Evolutionary conservation across 2,329 filamentous ascomycete genomes (phyloP).

Genomic region (Sclerotinia trifoliorum): DNA sequence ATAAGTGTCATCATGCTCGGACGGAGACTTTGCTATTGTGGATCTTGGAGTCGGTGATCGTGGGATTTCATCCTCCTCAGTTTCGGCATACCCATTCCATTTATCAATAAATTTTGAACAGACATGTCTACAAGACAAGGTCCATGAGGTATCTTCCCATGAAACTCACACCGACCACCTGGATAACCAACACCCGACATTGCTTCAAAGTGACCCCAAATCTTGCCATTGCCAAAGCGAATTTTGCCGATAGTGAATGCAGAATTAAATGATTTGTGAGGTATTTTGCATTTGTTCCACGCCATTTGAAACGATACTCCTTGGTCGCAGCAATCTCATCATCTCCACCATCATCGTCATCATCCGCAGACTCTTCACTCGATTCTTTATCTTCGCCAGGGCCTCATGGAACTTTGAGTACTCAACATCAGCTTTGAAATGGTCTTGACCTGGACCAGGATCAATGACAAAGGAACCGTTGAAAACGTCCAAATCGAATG

Average conservation of each 20-base stretch:
- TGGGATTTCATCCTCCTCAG: conserved; percentile 13
- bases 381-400: conserved; percentile 4
- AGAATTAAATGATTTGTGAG: background rate
- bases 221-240: conserved; percentile 14
- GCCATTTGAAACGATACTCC: conserved; percentile 15
- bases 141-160: conserved; percentile 13
- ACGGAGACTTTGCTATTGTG: background rate
- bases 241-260: conserved; percentile 2
- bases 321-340: conserved; percentile 11
- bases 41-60: conserved; percentile 6
- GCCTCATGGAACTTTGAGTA: conserved; percentile 16
- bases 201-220: conserved; percentile 10
- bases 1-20: background rate
- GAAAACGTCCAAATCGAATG: conserved; percentile 4
- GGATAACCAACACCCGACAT: conserved; percentile 5
- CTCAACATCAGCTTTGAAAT: conserved; percentile 13
- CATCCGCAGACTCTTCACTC: conserved; percentile 6
- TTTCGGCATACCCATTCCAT: conserved; percentile 16
- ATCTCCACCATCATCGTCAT: background rate
- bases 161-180: conserved; percentile 8
- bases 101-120: conserved; percentile 10
- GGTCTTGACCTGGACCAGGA: conserved; percentile 11
- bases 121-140: conserved; percentile 14
- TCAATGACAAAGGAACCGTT: conserved; percentile 3
- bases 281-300: background rate